Evolutionary conservation across 139 green algal genomes (phyloP).

Genomic region (Picochlorum costavermella): DNA sequence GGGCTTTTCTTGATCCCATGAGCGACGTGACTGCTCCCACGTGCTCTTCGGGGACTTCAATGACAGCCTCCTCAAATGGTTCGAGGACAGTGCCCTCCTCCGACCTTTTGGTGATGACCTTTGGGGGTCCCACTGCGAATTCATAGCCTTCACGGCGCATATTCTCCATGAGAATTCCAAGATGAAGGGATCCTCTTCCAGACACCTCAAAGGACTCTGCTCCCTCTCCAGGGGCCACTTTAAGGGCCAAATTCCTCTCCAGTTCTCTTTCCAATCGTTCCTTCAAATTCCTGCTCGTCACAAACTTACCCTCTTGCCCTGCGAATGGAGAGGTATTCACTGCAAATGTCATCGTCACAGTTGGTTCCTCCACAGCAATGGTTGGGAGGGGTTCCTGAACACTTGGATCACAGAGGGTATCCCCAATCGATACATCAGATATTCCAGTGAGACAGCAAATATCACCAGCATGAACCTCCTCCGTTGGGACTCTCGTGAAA

Average conservation of each 20-base stretch:
- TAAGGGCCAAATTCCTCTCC: conserved; percentile 94
- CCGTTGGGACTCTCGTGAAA: conserved; percentile 56
- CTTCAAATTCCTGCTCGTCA: conserved; percentile 79
- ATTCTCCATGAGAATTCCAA: conserved; percentile 97
- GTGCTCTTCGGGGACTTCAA: conserved; percentile 75
- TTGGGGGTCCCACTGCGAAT: conserved; percentile 85
- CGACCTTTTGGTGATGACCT: conserved; percentile 80
- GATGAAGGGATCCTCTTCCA: conserved; percentile 79
- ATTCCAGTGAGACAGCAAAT: conserved; percentile 83
- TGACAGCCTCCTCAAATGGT: conserved; percentile 86
- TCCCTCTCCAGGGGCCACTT: conserved; percentile 82
- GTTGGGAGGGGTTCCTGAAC: conserved; percentile 69
- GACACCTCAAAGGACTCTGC: conserved; percentile 90
- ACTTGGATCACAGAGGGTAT: conserved; percentile 77
- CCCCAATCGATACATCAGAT: conserved; percentile 75
- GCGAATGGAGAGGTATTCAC: conserved; percentile 96
- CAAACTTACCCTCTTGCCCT: conserved; percentile 89
- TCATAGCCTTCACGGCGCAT: conserved; percentile 83
- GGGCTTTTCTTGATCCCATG: conserved; percentile 82
- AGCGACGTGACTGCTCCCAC: conserved; percentile 81
- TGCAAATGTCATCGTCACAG: conserved; percentile 92
- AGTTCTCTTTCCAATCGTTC: conserved; percentile 56
- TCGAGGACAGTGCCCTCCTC: conserved; percentile 57
- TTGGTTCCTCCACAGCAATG: conserved; percentile 95
- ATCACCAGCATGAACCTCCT: conserved; percentile 80